These are phyloP conservation scores for Dryadomyces sulphureus DNA, from an alignment of 2,329 filamentous ascomycete genomes.

Conservation along the genomic window DNA sequence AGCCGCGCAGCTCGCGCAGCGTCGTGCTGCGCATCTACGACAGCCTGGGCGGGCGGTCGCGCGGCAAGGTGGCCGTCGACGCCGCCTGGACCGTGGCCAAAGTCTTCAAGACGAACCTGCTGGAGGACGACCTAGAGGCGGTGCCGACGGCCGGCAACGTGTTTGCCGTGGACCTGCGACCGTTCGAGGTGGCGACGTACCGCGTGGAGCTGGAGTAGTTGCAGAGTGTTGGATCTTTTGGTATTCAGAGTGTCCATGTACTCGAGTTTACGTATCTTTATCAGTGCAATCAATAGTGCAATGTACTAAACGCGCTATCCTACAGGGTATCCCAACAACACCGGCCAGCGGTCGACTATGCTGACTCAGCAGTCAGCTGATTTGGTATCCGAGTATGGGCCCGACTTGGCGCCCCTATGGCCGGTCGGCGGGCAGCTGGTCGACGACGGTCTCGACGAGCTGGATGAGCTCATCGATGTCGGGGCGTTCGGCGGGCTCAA, in stretches of 20 bases:
- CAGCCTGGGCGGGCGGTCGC: conserved; percentile 65
- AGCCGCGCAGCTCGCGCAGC: conserved; percentile 55
- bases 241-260: too few species aligned
- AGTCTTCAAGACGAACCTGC: conserved; percentile 68
- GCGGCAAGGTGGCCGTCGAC: conserved; percentile 41
- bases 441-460: conserved; percentile 61
- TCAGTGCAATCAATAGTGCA: too few species aligned
- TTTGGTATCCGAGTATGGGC: too few species aligned
- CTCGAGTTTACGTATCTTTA: background rate
- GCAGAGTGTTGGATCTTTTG: too few species aligned
- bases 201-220: conserved; percentile 10
- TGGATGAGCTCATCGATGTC: conserved; percentile 72
- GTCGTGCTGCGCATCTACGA: conserved; percentile 81
- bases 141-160: conserved; percentile 27
- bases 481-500: conserved; percentile 78
- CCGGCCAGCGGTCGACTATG: too few species aligned
- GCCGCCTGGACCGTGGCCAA: conserved; percentile 58
- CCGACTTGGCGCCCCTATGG: too few species aligned
- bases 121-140: conserved; percentile 74
- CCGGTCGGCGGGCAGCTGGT: conserved; percentile 42
- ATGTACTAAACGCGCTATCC: too few species aligned
- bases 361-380: too few species aligned
- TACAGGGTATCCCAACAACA: too few species aligned
- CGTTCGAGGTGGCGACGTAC: conserved; percentile 79
- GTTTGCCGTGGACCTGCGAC: conserved; percentile 51